Base-by-base conservation (phyloP, 1,284 basidiomycete genomes). In the Mycosarcoma mackinlayi region DNA sequence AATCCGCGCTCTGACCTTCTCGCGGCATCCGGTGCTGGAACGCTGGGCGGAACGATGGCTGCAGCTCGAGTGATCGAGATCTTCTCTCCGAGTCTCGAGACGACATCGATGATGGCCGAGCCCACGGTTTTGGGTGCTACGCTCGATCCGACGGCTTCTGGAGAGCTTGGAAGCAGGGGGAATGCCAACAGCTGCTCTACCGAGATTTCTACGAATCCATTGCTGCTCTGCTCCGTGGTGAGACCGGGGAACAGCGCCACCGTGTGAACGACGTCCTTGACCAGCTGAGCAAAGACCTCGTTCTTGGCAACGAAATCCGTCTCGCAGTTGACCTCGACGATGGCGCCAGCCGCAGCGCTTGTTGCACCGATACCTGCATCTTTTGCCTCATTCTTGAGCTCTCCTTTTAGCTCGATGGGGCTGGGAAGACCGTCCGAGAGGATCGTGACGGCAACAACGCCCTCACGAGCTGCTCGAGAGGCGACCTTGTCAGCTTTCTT, bases 261-360 rank as follows among this genome's bases (percentile, higher is more conserved):
- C 1, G 93, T 94, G 76, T 93, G 90, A 3, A 93, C 91, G 70
- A 97, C 89, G 71, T 93, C 90, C 34, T 87, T 86, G 13, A 91
- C 90, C 27, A 95, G 87, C 59, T 87, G 86, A 7, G 87, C 86
- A 79, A 98, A 98, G 9, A 94, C 86, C 59, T 91, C 88, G 80
- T 93, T 95, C 70, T 92, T 86, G 16, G 90, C 92, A 13, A 97
- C 94, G 83, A 97, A 97, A 84, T 98, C 94, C 38, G 94, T 97
- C 85, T 98, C 94, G 86, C 94, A 97, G 78, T 93, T 94, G 64
- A 97, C 86, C 83, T 98, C 94, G 59, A 97, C 86, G 86, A 97
- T 91, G 13, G 90, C 89, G 6, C 91, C 93, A 24, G 91, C 87
- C 38, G 79, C 71, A 4, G 61, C 42, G 13, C 66, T 53, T 1